phyloP scores from a whole-genome alignment of 495 filamentous ascomycete species.

The Aspergillus bertholletiae region DNA sequence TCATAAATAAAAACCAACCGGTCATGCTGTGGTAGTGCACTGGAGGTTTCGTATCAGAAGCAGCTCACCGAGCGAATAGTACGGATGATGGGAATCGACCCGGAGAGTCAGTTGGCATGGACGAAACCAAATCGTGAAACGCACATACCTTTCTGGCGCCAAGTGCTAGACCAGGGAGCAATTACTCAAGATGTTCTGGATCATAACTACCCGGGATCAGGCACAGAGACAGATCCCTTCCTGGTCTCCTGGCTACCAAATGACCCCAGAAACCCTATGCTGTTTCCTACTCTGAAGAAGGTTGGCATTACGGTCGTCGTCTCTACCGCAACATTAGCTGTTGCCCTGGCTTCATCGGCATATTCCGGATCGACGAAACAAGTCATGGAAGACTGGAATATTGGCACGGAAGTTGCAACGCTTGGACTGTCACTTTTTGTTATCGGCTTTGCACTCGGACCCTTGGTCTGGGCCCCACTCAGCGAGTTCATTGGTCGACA shows the following conservation, averaged over 20 bases:
- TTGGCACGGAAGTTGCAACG: background rate
- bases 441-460: background rate
- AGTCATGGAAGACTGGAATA: background rate
- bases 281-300: slow-evolving; percentile 49
- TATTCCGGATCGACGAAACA: background rate
- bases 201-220: slow-evolving; percentile 52
- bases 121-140: background rate
- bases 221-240: slow-evolving; percentile 62
- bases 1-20: background rate
- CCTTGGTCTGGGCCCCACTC: slow-evolving; percentile 1
- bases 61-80: too few species aligned
- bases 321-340: background rate
- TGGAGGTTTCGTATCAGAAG: background rate
- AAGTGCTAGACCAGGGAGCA: background rate
- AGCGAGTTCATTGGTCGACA: slow-evolving; percentile 2
- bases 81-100: background rate
- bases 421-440: slow-evolving; percentile 1
- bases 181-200: background rate
- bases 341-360: background rate
- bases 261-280: slow-evolving; percentile 61
- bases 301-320: background rate
- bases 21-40: background rate
- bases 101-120: background rate
- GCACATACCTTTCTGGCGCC: background rate
- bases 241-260: slow-evolving; percentile 61